Base-by-base conservation (phyloP, 2,329 filamentous ascomycete species). In the Epichloe gansuensis region DNA sequence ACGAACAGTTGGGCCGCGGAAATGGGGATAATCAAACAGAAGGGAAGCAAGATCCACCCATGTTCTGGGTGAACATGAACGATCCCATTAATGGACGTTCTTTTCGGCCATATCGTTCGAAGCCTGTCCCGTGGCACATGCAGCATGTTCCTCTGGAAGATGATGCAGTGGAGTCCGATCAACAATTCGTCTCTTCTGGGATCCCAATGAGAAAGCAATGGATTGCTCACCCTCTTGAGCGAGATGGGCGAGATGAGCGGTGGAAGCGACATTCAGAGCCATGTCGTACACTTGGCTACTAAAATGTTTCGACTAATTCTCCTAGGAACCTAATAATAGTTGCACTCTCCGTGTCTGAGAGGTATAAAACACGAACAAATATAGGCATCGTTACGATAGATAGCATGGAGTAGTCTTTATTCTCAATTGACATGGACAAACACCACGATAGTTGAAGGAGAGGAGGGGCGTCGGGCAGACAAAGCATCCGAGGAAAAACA, bases 101-200 rank as follows among this genome's bases (percentile, higher is more conserved):
- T 2, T 80, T 80, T 59, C 68, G 65, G 55, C 73, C 75, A 2
- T 71, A 69, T 50, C 70, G 67, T 4, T 68, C 74, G 11, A 81
- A 80, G 55, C 74, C 76, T 1, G 69, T 80, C 11, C 77, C 77
- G 0, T 54, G 58, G 13, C 74, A 72, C 62, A 77, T 77, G 72
- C 68, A 67, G 46, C 58, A 46, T 28, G 21, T 35, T 25, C 28
- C 31, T 25, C 28, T 43, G 13, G 39, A 38, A 17, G n/a, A 49
- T 25, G 21, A 34, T 21, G 15, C 13, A 17, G 6, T 35, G 28
- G 13, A 21, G 15, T n/a, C 5, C 37, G 12, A 11, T 7, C 13
- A 5, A 4, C 25, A 45, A 6, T 21, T 15, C n/a, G 7, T 12
- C 21, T 21, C 15, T n/a, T 21, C 21, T 37, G 42, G 35, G 9